Percentiles rank a stretch among this genome's conserved stretches.
phyloP scores from a whole-genome alignment of 176 grass and related monocot genomes.

The Hordeum marinum region DNA sequence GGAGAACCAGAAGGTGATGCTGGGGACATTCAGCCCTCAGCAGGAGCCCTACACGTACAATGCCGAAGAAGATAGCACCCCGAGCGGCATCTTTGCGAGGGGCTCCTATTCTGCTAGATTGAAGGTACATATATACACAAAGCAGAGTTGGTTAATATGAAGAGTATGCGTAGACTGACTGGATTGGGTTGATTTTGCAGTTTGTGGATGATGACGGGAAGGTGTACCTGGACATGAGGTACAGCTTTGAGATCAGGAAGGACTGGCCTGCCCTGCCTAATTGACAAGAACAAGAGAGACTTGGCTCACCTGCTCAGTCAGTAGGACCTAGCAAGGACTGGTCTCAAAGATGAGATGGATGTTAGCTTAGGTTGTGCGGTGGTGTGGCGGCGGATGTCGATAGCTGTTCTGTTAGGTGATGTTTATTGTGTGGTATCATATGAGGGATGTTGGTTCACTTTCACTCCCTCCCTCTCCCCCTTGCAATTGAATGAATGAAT shows the following conservation, averaged over 20 bases:
- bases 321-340: no score
- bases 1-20: slow-evolving; percentile 78
- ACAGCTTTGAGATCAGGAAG: slow-evolving; percentile 78
- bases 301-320: no score
- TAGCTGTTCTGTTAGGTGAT: no score
- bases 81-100: slow-evolving; percentile 64
- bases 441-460: no score
- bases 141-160: background rate
- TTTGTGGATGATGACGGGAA: slow-evolving; percentile 76
- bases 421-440: no score
- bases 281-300: background rate
- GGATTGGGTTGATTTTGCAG: slow-evolving; percentile 23
- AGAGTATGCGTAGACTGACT: background rate
- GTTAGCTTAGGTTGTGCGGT: no score
- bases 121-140: slow-evolving; percentile 26
- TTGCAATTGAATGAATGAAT: no score
- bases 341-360: no score
- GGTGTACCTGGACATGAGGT: slow-evolving; percentile 69
- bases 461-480: no score
- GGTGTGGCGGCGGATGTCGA: no score
- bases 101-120: slow-evolving; percentile 70
- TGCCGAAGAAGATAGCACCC: slow-evolving; percentile 69
- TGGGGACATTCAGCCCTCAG: slow-evolving; percentile 80
- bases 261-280: slow-evolving; percentile 25
- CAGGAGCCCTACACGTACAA: slow-evolving; percentile 61